Evolutionary conservation across 768 basidiomycete species (phyloP), one percentile per base, ranked within the genome.

Genomic region (Coprinopsis marcescibilis): DNA sequence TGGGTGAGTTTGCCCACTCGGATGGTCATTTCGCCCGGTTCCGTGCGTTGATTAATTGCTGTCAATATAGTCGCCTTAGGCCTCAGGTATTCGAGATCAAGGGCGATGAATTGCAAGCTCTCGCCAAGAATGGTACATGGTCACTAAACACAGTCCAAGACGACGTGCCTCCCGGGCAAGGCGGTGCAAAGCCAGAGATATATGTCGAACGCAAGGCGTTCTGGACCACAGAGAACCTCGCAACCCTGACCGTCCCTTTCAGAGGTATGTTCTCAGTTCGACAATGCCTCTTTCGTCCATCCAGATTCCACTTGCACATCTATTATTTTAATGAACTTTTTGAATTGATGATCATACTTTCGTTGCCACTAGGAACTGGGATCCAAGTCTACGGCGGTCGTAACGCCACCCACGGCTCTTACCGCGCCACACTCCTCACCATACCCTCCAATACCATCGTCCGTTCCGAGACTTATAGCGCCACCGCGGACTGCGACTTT

Each of bases 371-470:
- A 43, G 41, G 41, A 4, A 27, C 41, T 27, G 41, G 41, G 4
- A 30, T 43, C 13, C 41, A 43, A 21, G 41, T 43, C 26, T 43
- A 7, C 19, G 41, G 41, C 15, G 41, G 41, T n/a, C 26, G 41
- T 4, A 43, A 43, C 19, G 24, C 41, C 4, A 43, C 41, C 8
- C 41, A 43, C 27, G 41, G 41, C 13, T 43, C 41, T 11, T 43
- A 43, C 19, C 14, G 6, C 11, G 41, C 27, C 3, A 40, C 19
- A 5, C 21, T 40, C 19, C 11, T 10, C 39, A 10, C 5, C 15
- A 30, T 27, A 15, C n/a, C n/a, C 26, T 27, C 5, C 41, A 12
- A 24, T 15, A 43, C 24, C 11, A 27, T 43, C n/a, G 14, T 43
- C 26, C 41, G 30, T 30, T 43, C 41, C 8, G 12, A 30, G 26